Evolutionary conservation across 2,329 filamentous ascomycete species (phyloP).

Genomic region (Xylariales sp.): DNA sequence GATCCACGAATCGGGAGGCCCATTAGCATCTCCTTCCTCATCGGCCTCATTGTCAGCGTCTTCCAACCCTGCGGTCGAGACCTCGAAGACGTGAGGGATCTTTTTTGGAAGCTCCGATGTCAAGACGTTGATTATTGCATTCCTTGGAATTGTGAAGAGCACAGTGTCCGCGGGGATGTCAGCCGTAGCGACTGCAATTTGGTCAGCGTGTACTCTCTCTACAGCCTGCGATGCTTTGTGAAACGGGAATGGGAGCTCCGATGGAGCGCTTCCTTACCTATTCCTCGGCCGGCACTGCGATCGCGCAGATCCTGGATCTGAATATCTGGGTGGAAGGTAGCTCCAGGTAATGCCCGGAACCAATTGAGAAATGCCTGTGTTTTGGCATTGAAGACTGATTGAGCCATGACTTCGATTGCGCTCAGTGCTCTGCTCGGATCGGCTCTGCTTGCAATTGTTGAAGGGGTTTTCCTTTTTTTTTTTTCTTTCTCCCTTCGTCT

Average conservation of each 20-base stretch:
- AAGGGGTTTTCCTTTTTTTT: background rate
- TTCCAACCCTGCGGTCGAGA: slow-evolving; percentile 24
- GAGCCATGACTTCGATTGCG: slow-evolving; percentile 19
- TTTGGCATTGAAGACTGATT: slow-evolving; percentile 32
- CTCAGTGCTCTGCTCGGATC: background rate
- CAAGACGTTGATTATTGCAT: slow-evolving; percentile 64
- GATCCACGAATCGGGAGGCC: slow-evolving; percentile 48
- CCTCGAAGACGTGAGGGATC: slow-evolving; percentile 50
- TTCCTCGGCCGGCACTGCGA: slow-evolving; percentile 50
- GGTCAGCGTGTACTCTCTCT: slow-evolving; percentile 13
- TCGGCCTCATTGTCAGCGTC: slow-evolving; percentile 33
- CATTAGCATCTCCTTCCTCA: slow-evolving; percentile 25
- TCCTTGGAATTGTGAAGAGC: slow-evolving; percentile 75
- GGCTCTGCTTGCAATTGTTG: background rate
- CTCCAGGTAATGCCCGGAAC: slow-evolving; percentile 48
- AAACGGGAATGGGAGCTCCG: too few species aligned
- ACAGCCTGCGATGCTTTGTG: background rate
- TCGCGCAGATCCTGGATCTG: slow-evolving; percentile 47
- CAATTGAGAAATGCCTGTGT: slow-evolving; percentile 46
- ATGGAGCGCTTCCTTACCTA: too few species aligned
- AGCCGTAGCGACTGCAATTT: slow-evolving; percentile 57
- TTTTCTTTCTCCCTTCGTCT: too few species aligned
- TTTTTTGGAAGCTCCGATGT: slow-evolving; percentile 64
- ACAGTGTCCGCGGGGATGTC: slow-evolving; percentile 71
- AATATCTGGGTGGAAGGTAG: slow-evolving; percentile 49